phyloP scores from a whole-genome alignment of 176 grass and related monocot species.

The Echinochloa phyllopogon region DNA sequence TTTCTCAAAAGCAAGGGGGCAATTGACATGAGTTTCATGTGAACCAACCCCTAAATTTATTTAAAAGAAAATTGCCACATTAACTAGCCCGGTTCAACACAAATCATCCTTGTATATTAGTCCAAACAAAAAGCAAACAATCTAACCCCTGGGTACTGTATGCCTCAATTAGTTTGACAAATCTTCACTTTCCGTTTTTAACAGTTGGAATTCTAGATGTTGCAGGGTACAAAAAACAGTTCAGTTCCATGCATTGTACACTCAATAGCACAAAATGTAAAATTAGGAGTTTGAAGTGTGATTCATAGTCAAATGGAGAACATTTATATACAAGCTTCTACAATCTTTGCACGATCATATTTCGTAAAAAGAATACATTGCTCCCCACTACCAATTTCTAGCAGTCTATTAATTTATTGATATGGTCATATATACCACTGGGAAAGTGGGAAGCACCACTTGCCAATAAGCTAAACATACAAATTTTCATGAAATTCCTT shows the following conservation, averaged over 20 bases:
- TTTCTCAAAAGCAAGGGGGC: constrained; percentile 4
- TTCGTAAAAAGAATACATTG: constrained; percentile 3
- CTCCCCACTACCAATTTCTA: constrained; percentile 19
- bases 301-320: constrained; percentile 11
- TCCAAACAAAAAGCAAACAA: constrained; percentile 33
- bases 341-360: constrained; percentile 23
- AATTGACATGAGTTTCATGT: constrained; percentile 20
- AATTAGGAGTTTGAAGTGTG: not conserved
- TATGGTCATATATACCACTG: constrained; percentile 20
- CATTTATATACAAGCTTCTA: constrained; percentile 36
- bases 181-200: not conserved
- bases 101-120: constrained; percentile 25
- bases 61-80: not conserved
- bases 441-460: not conserved
- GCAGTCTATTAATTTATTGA: constrained; percentile 5
- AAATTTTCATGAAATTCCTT: constrained; percentile 10
- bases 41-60: constrained; percentile 7
- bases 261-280: constrained; percentile 11
- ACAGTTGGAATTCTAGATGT: constrained; percentile 21
- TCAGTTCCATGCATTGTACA: constrained; percentile 13
- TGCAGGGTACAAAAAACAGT: constrained; percentile 16
- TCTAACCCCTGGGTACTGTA: not conserved
- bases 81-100: constrained; percentile 15
- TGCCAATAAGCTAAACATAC: constrained; percentile 4
- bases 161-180: constrained; percentile 35